phyloP scores from a whole-genome alignment of 495 filamentous ascomycete genomes.

The Trichoderma gamsii region DNA sequence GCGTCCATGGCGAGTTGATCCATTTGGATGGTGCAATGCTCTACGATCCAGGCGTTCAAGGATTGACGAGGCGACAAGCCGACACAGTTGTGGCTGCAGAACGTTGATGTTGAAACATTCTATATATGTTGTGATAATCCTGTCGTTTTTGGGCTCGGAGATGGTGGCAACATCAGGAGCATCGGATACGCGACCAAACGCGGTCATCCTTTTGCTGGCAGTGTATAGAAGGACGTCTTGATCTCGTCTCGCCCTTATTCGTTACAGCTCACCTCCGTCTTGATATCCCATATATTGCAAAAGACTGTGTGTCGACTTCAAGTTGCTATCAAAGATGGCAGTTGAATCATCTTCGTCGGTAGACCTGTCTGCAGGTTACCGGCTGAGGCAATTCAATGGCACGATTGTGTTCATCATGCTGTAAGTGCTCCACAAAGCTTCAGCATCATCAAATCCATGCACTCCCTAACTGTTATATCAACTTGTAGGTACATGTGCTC shows the following conservation, averaged over 20 bases:
- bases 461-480: background rate
- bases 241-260: background rate
- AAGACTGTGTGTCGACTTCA: background rate
- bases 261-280: background rate
- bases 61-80: background rate
- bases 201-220: background rate
- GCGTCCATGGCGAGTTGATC: constrained; percentile 8
- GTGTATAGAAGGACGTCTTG: background rate
- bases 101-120: background rate
- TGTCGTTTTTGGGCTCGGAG: background rate
- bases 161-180: background rate
- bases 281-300: background rate
- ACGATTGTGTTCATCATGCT: constrained; percentile 21
- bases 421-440: constrained; percentile 8
- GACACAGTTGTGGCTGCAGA: background rate
- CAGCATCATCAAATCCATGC: background rate
- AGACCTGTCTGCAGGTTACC: constrained; percentile 17
- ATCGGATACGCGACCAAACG: background rate
- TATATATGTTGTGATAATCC: constrained; percentile 13
- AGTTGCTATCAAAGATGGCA: background rate
- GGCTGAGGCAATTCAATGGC: constrained; percentile 20
- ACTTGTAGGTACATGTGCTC: constrained; percentile 18
- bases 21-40: constrained; percentile 8
- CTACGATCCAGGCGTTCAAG: constrained; percentile 6
- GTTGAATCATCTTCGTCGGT: background rate